These are phyloP conservation scores for Malassezia sympodialis DNA, from an alignment of 1,284 basidiomycete genomes.

Conservation along the genomic window DNA sequence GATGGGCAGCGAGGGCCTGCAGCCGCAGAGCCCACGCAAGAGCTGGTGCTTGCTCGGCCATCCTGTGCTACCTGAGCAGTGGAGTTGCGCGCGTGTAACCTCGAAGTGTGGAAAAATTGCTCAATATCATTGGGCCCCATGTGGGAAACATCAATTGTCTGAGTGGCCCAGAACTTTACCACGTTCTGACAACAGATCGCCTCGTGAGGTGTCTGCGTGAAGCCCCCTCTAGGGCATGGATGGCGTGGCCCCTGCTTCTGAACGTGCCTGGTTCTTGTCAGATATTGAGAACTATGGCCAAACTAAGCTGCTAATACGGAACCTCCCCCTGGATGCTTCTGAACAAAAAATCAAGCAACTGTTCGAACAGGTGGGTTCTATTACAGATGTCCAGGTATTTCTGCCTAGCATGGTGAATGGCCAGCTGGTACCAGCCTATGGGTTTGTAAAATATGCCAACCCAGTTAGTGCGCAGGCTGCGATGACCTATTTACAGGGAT, in stretches of 20 bases:
- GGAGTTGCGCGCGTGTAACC: background rate
- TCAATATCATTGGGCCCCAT: background rate
- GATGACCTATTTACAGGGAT: conserved; percentile 75
- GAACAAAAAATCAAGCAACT: conserved; percentile 74
- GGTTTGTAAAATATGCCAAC: conserved; percentile 59
- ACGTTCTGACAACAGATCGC: background rate
- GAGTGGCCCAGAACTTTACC: background rate
- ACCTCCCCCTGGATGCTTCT: conserved; percentile 76
- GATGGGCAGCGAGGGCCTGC: background rate
- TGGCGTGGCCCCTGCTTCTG: background rate
- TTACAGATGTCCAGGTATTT: conserved; percentile 96
- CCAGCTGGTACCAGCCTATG: conserved; percentile 91
- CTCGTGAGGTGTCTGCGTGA: background rate
- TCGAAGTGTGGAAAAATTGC: background rate
- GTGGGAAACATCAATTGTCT: background rate
- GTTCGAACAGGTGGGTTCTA: conserved; percentile 85
- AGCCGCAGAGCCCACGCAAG: background rate
- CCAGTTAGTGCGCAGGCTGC: conserved; percentile 32
- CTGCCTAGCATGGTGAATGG: conserved; percentile 73
- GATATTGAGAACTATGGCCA: conserved; percentile 33
- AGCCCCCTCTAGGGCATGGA: background rate
- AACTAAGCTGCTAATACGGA: conserved; percentile 94
- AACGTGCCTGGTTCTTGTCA: background rate
- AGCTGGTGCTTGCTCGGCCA: background rate
- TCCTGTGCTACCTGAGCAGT: background rate